Evolutionary conservation across 371 early-diverging fungal species (phyloP).

Genomic region (Apophysomyces ossiformis): DNA sequence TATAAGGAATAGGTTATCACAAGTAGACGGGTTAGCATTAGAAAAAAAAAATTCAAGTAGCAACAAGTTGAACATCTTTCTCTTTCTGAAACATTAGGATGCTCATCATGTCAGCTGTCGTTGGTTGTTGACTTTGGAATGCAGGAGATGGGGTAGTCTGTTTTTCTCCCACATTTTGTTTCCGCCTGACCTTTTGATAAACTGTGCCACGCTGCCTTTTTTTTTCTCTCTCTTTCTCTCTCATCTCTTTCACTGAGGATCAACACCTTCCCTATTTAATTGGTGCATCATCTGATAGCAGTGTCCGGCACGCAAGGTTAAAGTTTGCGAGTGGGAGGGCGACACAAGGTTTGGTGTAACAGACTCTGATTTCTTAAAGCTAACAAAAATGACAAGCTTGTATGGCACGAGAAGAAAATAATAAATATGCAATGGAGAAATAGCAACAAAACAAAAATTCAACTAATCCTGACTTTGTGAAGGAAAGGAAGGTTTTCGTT

Average conservation of each 20-base stretch:
- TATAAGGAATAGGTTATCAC: not conserved
- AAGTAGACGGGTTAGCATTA: not conserved
- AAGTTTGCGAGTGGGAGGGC: constrained; percentile 9
- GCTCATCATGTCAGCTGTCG: constrained; percentile 4
- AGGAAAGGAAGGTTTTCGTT: no score
- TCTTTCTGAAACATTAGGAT: constrained; percentile 5
- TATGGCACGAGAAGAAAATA: no score
- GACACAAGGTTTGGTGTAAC: constrained; percentile 10
- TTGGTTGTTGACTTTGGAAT: constrained; percentile 10
- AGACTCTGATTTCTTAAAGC: not conserved
- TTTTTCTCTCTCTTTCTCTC: no score
- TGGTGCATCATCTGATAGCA: constrained; percentile 8
- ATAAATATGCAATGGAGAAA: no score
- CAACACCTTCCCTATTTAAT: constrained; percentile 8
- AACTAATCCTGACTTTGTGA: no score
- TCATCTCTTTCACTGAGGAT: not conserved
- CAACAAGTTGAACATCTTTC: not conserved
- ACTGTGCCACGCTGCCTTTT: not conserved
- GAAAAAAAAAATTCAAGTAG: not conserved
- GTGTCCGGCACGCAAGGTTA: constrained; percentile 10
- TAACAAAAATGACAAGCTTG: not conserved
- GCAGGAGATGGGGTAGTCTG: constrained; percentile 6
- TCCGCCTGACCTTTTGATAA: constrained; percentile 7
- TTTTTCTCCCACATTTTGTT: constrained; percentile 11
- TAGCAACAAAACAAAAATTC: no score